phyloP scores from a whole-genome alignment of 352 stramenopile genomes.

The Saprolegnia parasitica region DNA sequence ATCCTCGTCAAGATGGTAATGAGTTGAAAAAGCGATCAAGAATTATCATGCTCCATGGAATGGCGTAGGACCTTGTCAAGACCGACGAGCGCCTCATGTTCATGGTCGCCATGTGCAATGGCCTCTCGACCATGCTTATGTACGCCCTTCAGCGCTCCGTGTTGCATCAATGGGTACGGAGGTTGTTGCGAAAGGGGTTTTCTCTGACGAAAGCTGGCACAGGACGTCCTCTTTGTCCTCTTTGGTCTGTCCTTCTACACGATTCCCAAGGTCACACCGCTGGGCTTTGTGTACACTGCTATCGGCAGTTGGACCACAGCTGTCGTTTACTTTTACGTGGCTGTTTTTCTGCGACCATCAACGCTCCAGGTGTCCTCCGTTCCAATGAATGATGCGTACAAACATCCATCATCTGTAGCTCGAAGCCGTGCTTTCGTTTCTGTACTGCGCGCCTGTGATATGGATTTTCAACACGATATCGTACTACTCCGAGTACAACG shows the following conservation, averaged over 20 bases:
- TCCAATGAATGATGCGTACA: neutral
- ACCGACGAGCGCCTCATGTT: conserved; percentile 68
- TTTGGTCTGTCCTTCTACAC: conserved; percentile 84
- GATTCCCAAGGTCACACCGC: conserved; percentile 76
- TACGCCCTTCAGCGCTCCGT: conserved; percentile 63
- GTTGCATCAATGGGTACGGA: conserved; percentile 72
- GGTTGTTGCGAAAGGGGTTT: conserved; percentile 11
- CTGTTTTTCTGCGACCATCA: conserved; percentile 52
- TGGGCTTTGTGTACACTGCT: conserved; percentile 70
- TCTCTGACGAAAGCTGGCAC: neutral
- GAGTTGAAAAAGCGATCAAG: neutral
- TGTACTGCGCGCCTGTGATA: conserved; percentile 66
- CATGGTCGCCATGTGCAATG: conserved; percentile 63
- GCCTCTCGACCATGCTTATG: conserved; percentile 59
- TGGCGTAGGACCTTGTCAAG: conserved; percentile 49
- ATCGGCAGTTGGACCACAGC: conserved; percentile 67
- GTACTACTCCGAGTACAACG: conserved; percentile 84
- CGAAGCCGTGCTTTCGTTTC: conserved; percentile 56
- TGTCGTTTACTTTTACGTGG: conserved; percentile 47
- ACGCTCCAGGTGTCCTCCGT: conserved; percentile 21
- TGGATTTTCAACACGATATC: conserved; percentile 83
- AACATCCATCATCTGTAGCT: conserved; percentile 15
- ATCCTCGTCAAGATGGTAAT: conserved; percentile 24
- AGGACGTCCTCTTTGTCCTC: conserved; percentile 79
- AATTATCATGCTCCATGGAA: neutral